These are phyloP conservation scores for Solanum etuberosum DNA, from an alignment of 257 asterid genomes.

Conservation along the genomic window DNA sequence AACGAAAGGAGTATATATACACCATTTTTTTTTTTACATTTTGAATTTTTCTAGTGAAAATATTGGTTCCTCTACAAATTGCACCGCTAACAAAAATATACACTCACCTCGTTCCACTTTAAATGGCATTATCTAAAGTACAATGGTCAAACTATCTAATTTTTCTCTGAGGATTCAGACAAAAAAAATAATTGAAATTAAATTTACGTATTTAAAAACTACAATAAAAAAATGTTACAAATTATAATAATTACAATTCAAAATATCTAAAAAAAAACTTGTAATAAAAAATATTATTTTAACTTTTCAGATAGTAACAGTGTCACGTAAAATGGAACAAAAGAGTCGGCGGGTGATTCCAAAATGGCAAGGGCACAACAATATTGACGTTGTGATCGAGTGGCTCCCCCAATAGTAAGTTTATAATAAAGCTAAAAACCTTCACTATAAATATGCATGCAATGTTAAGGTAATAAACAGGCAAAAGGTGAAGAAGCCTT, in stretches of 20 bases:
- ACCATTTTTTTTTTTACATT: neutral
- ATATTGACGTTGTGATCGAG: neutral
- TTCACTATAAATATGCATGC: neutral
- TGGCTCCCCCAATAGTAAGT: neutral
- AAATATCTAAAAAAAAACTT: neutral
- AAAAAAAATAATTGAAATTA: neutral
- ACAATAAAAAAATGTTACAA: neutral
- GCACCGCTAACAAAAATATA: neutral
- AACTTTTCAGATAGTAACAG: neutral
- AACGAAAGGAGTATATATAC: neutral
- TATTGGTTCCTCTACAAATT: neutral
- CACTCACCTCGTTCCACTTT: neutral
- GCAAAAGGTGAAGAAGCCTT: neutral
- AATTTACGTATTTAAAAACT: neutral
- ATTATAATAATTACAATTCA: neutral
- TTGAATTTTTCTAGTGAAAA: neutral
- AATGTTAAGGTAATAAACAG: neutral
- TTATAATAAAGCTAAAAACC: neutral
- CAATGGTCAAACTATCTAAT: neutral
- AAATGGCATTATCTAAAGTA: neutral
- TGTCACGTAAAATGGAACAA: neutral
- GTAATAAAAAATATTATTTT: neutral
- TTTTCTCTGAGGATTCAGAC: neutral
- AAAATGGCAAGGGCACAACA: neutral
- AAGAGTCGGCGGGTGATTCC: neutral